phyloP scores from a whole-genome alignment of 2,329 filamentous ascomycete genomes.

The Xylaria sp. region DNA sequence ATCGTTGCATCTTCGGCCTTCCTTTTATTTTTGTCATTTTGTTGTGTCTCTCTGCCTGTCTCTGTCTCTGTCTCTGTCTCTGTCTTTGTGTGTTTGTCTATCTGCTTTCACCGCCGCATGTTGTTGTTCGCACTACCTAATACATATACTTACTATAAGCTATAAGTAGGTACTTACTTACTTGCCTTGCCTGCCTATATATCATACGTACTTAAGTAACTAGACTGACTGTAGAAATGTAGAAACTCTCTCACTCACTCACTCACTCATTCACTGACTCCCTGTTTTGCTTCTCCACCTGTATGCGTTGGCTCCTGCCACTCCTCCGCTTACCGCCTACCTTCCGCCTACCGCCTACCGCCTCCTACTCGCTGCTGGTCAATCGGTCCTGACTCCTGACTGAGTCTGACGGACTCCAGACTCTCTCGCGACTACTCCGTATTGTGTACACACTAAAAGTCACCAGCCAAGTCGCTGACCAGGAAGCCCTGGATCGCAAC shows the following conservation, averaged over 20 bases:
- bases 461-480: constrained; percentile 14
- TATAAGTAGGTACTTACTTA: not conserved
- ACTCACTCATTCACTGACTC: too few species aligned
- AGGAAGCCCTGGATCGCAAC: constrained; percentile 28
- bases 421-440: constrained; percentile 16
- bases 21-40: not conserved
- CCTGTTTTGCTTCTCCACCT: constrained; percentile 37
- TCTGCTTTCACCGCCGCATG: constrained; percentile 35
- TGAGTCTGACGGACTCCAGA: not conserved
- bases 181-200: too few species aligned
- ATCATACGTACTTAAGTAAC: constrained; percentile 17
- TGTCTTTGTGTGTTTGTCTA: not conserved
- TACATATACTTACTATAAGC: not conserved
- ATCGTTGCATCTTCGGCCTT: constrained; percentile 14
- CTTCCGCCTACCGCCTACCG: constrained; percentile 38
- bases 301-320: constrained; percentile 42
- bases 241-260: too few species aligned
- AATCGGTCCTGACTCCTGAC: not conserved
- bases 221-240: too few species aligned
- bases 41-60: not conserved
- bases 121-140: constrained; percentile 4
- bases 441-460: constrained; percentile 19
- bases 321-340: constrained; percentile 42
- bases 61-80: constrained; percentile 37
- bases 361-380: constrained; percentile 38